Conservation (phyloP, 2,329 filamentous ascomycete genomes). For the Exophiala sp. region DNA sequence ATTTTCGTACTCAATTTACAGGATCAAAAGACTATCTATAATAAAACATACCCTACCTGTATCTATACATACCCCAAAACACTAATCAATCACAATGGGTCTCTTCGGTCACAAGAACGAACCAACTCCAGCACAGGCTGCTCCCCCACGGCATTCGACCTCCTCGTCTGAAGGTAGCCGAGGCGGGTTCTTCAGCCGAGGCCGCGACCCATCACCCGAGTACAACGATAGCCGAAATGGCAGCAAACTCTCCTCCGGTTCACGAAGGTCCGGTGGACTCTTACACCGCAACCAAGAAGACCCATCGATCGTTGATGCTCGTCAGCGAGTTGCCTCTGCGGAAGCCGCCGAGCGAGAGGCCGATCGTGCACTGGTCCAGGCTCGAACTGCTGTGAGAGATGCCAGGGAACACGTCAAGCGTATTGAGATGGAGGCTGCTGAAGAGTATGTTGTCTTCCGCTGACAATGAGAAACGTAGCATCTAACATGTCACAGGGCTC, state of each 20-base stretch:
- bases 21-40: neutral
- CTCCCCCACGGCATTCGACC: conserved; percentile 23
- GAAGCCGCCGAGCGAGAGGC: conserved; percentile 64
- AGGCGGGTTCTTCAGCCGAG: conserved; percentile 14
- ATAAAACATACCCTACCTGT: neutral
- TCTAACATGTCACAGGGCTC: conserved; percentile 37
- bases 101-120: conserved; percentile 27
- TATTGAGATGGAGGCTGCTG: conserved; percentile 63
- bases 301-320: conserved; percentile 59
- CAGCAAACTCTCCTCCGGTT: conserved; percentile 26
- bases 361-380: conserved; percentile 59
- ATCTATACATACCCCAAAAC: neutral
- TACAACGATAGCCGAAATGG: conserved; percentile 19
- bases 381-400: conserved; percentile 57
- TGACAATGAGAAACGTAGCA: neutral
- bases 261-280: conserved; percentile 33
- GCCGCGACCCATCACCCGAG: conserved; percentile 27
- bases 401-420: conserved; percentile 61
- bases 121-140: conserved; percentile 16
- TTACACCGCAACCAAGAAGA: conserved; percentile 51
- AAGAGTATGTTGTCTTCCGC: conserved; percentile 44
- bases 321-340: conserved; percentile 60
- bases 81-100: conserved; percentile 17
- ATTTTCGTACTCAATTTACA: neutral
- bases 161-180: conserved; percentile 11